phyloP scores from a whole-genome alignment of 2,329 filamentous ascomycete species.

The Neofusicoccum kwambonambiense region DNA sequence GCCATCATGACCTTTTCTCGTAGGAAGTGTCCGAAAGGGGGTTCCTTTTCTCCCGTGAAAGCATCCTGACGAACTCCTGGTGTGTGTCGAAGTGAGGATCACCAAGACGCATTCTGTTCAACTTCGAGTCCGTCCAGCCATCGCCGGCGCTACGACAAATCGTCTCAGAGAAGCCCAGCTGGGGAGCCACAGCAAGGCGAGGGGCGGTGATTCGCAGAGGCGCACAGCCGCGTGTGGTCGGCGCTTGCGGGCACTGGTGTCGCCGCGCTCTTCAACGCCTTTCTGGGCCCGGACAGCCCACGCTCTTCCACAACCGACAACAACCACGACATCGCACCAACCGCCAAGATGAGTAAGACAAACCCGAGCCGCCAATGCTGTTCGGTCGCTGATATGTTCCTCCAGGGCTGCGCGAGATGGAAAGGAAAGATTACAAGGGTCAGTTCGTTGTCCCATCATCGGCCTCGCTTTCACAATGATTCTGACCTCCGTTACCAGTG shows the following conservation, averaged over 20 bases:
- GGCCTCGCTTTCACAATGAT: background rate
- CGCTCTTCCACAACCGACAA: background rate
- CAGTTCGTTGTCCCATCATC: background rate
- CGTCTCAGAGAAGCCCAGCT: no score
- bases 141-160: no score
- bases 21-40: no score
- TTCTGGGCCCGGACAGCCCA: background rate
- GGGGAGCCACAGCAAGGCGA: no score
- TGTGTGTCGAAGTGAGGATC: no score
- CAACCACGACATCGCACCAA: background rate
- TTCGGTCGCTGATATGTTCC: background rate
- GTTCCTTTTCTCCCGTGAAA: no score
- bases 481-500: background rate
- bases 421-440: conserved; percentile 2
- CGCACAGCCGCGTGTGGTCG: background rate
- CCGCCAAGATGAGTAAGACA: conserved; percentile 5
- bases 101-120: no score
- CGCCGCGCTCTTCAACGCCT: background rate
- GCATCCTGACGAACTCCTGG: no score
- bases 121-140: no score
- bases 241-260: background rate
- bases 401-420: background rate
- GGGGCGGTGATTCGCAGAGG: background rate
- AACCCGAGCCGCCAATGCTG: no score
- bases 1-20: no score